Percentiles rank a stretch among this genome's conserved stretches.
Evolutionary conservation across 768 basidiomycete species (phyloP).

Genomic region (Mycena venus): DNA sequence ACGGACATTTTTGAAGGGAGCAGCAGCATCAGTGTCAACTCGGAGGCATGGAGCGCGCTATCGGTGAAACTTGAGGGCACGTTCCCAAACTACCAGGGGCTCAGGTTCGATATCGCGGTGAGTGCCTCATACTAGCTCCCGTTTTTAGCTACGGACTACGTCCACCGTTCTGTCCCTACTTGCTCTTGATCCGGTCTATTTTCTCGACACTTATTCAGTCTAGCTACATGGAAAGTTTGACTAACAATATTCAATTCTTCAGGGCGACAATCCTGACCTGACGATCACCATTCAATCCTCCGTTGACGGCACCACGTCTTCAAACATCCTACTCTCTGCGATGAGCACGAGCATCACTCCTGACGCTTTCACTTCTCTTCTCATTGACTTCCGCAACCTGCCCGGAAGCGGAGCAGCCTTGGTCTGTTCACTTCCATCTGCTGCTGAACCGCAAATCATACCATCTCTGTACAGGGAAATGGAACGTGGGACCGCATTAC

Average conservation of each 20-base stretch:
- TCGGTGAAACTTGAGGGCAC: conserved; percentile 60
- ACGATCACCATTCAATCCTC: conserved; percentile 56
- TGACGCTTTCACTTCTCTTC: conserved; percentile 56
- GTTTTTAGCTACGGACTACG: too few species aligned
- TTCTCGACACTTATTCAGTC: too few species aligned
- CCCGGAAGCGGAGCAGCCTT: conserved; percentile 57
- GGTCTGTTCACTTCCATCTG: conserved; percentile 39
- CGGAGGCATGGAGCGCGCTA: conserved; percentile 57
- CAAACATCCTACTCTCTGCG: conserved; percentile 57
- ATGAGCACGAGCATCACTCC: conserved; percentile 55
- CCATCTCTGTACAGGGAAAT: conserved; percentile 41
- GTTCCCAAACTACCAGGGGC: conserved; percentile 60
- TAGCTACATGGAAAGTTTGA: too few species aligned
- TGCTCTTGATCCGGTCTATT: too few species aligned
- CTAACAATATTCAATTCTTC: neutral
- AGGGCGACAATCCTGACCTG: conserved; percentile 62
- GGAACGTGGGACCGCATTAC: conserved; percentile 65
- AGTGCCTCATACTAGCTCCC: too few species aligned
- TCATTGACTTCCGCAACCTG: conserved; percentile 62
- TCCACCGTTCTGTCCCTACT: too few species aligned
- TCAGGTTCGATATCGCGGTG: conserved; percentile 65
- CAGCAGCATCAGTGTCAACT: conserved; percentile 59
- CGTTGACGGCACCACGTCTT: conserved; percentile 50
- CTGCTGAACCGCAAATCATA: neutral
- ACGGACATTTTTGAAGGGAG: conserved; percentile 58